Evolutionary conservation across 352 stramenopile genomes (phyloP).

Genomic region (Pythium coloratum): DNA sequence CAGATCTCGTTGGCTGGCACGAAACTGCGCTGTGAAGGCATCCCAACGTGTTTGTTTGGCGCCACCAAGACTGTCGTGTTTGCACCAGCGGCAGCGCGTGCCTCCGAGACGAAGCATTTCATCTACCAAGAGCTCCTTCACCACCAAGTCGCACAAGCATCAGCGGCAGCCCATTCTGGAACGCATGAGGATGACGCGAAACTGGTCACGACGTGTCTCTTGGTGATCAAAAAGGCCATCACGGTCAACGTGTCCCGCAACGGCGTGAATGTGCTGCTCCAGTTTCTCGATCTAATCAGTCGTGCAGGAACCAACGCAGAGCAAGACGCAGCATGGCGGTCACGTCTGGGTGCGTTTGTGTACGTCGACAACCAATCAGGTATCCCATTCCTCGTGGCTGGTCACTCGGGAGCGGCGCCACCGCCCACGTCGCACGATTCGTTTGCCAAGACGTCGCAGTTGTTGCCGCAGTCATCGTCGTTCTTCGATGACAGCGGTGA

Average conservation of each 20-base stretch:
- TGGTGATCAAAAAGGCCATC: conserved; percentile 79
- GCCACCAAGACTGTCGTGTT: conserved; percentile 67
- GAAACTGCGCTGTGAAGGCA: conserved; percentile 59
- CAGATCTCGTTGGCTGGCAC: conserved; percentile 58
- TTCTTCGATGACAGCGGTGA: conserved; percentile 23
- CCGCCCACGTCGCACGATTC: conserved; percentile 17
- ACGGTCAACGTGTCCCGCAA: conserved; percentile 84
- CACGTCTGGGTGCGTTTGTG: conserved; percentile 74
- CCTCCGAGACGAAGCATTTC: conserved; percentile 81
- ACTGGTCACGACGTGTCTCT: conserved; percentile 63
- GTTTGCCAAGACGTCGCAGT: conserved; percentile 5
- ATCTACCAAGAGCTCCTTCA: conserved; percentile 78
- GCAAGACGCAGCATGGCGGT: conserved; percentile 32
- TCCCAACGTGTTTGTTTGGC: conserved; percentile 74
- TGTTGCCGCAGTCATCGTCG: conserved; percentile 15
- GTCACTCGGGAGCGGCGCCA: conserved; percentile 14
- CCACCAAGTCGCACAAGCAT: neutral
- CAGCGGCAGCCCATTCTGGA: conserved; percentile 1
- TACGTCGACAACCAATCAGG: conserved; percentile 88
- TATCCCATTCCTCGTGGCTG: conserved; percentile 76
- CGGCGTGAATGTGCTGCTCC: conserved; percentile 79
- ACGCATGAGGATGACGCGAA: conserved; percentile 52
- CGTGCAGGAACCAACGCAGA: conserved; percentile 45
- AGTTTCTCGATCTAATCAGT: conserved; percentile 76
- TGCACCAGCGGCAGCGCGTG: conserved; percentile 56